phyloP scores from a whole-genome alignment of 805 yeast species.

The Metschnikowia cubensis region DNA sequence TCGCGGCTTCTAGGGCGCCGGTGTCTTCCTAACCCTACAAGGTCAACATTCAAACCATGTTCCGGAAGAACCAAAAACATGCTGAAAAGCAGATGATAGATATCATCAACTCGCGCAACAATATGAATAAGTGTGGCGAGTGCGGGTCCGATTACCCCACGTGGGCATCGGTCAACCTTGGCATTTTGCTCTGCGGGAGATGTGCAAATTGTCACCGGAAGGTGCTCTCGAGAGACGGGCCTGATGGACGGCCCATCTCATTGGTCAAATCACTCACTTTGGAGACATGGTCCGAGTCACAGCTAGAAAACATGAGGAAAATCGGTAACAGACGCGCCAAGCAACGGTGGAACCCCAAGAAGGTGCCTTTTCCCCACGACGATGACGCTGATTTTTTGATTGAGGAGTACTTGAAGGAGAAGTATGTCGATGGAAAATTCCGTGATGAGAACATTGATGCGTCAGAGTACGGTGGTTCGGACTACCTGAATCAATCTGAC shows the following conservation, averaged over 20 bases:
- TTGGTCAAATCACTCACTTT: constrained; percentile 67
- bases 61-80: constrained; percentile 40
- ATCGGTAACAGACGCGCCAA: constrained; percentile 64
- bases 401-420: constrained; percentile 58
- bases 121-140: constrained; percentile 74
- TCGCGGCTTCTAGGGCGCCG: constrained; percentile 1
- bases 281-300: constrained; percentile 62
- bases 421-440: constrained; percentile 63
- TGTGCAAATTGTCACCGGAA: constrained; percentile 78
- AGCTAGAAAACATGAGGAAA: constrained; percentile 42
- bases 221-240: constrained; percentile 36
- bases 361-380: constrained; percentile 68
- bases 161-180: constrained; percentile 48
- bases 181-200: constrained; percentile 75
- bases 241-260: constrained; percentile 48
- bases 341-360: constrained; percentile 63
- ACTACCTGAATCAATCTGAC: constrained; percentile 2
- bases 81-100: constrained; percentile 53
- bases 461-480: constrained; percentile 32
- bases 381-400: constrained; percentile 58
- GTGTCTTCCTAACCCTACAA: neutral
- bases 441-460: constrained; percentile 36
- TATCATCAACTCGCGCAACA: constrained; percentile 54
- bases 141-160: constrained; percentile 69
- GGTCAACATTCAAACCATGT: constrained; percentile 17